Evolutionary conservation across 2,329 filamentous ascomycete genomes (phyloP), one percentile per base, ranked within the genome.

Genomic region (Diplodia seriata): DNA sequence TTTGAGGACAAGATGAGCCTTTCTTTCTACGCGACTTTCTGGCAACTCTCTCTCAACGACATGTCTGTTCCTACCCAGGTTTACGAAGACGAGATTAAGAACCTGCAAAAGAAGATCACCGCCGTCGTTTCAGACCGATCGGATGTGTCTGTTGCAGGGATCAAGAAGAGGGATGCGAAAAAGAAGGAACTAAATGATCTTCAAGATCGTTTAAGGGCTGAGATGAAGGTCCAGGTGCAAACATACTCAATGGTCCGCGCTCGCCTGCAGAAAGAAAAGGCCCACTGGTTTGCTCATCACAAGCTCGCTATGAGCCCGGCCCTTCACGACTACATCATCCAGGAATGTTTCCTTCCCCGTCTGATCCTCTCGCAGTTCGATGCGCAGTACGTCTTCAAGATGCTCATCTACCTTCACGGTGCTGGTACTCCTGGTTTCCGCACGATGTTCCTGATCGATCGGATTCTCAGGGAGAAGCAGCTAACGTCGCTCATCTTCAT

Each of bases 281-380:
- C 89, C 71, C 81, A 85, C 67, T 97, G 94, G 89, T 97, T 98
- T 76, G 81, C 86, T 4, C 85, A 86, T 11, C 85, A 88, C 71
- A 72, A 77, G 8, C 85, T 87, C 69, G 82, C 85, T 26, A 75
- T 91, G 89, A 73, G 81, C 85, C 49, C 89, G 68, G 83, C 75
- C 8, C 84, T 96, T 4, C 91, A 94, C 64, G 88, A 93, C 73
- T 85, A 87, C 3, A 81, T 99, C 20, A 85, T 99, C 11, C 93
- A 98, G 78, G 90, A 96, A 73, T 99, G 95, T 76, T 89, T 99
- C 72, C 80, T 98, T n/a, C 95, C 95, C 11, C 90, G 95, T 51
- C 85, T 96, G 20, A 85, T 95, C 31, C 83, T 97, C 36, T 97
- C 94, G 0, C 88, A 93, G 1, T 86, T 91, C 61, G 95, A 99